Conservation (phyloP, 495 filamentous ascomycete genomes). For the Lophiotrema nucula region DNA sequence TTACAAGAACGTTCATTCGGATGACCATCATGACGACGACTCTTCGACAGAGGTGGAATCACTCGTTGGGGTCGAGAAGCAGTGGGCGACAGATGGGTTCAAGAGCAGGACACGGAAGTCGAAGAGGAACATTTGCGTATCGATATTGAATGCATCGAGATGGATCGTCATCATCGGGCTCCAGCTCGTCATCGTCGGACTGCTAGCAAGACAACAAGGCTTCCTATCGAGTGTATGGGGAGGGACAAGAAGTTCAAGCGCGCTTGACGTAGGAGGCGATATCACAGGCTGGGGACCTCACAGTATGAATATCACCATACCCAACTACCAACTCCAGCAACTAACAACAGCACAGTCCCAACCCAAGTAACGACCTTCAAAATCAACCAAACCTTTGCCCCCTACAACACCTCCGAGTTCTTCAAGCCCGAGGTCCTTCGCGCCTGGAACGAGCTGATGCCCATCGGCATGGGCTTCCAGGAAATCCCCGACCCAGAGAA, state of each 20-base stretch:
- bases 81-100: constrained; percentile 5
- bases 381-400: constrained; percentile 48
- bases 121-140: constrained; percentile 14
- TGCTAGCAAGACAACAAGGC: constrained; percentile 21
- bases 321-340: no score
- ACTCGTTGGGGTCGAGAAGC: constrained; percentile 15
- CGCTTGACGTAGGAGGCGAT: constrained; percentile 18
- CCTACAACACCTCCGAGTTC: constrained; percentile 48
- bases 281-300: constrained; percentile 19
- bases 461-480: constrained; percentile 50
- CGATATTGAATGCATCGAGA: constrained; percentile 15
- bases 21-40: constrained; percentile 20
- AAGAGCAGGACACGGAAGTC: constrained; percentile 7
- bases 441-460: constrained; percentile 49
- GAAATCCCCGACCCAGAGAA: constrained; percentile 47
- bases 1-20: constrained; percentile 14
- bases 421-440: constrained; percentile 45
- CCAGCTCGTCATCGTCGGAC: constrained; percentile 19
- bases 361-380: constrained; percentile 46
- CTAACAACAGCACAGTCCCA: constrained; percentile 35
- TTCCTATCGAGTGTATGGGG: background rate
- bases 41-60: constrained; percentile 25
- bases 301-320: constrained; percentile 5
- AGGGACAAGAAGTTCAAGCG: background rate
- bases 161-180: constrained; percentile 21